A percentile compares a stretch with the other conserved stretches of the same genome.
phyloP scores from a whole-genome alignment of 148 eudicot species.

The Rheum nobile region DNA sequence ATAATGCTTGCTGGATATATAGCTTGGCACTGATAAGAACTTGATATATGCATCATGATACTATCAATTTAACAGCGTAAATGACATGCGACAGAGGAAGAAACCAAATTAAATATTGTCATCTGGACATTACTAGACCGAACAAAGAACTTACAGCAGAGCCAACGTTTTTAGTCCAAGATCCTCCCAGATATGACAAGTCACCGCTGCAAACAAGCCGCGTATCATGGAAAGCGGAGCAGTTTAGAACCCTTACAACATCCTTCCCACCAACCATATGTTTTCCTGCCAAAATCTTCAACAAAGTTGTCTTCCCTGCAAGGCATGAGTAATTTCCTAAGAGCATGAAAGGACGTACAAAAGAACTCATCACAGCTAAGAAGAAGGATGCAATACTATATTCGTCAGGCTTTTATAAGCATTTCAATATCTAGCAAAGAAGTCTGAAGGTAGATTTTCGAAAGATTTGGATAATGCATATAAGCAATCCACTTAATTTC shows the following conservation, averaged over 20 bases:
- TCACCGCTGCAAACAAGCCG: slow-evolving; percentile 84
- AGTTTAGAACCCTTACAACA: slow-evolving; percentile 70
- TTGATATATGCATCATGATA: background rate
- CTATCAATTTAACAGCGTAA: background rate
- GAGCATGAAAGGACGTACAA: background rate
- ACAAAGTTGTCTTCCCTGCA: slow-evolving; percentile 81
- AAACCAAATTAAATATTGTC: background rate
- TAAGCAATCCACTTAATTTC: no score
- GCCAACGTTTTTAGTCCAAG: slow-evolving; percentile 77
- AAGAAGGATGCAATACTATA: background rate
- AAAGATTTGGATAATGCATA: background rate
- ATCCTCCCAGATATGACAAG: slow-evolving; percentile 86
- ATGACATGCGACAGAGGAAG: background rate
- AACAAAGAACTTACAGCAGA: slow-evolving; percentile 58
- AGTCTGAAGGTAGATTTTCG: background rate
- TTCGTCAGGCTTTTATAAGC: no score
- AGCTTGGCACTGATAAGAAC: background rate
- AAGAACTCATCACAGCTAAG: background rate
- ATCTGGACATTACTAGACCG: background rate
- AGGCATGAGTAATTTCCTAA: background rate
- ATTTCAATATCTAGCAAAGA: background rate
- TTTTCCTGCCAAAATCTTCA: slow-evolving; percentile 95
- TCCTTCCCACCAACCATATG: slow-evolving; percentile 98
- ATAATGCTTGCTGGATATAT: background rate
- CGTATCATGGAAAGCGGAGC: slow-evolving; percentile 94